Conservation (phyloP, 495 filamentous ascomycete genomes). For the Aspergillus leporis region DNA sequence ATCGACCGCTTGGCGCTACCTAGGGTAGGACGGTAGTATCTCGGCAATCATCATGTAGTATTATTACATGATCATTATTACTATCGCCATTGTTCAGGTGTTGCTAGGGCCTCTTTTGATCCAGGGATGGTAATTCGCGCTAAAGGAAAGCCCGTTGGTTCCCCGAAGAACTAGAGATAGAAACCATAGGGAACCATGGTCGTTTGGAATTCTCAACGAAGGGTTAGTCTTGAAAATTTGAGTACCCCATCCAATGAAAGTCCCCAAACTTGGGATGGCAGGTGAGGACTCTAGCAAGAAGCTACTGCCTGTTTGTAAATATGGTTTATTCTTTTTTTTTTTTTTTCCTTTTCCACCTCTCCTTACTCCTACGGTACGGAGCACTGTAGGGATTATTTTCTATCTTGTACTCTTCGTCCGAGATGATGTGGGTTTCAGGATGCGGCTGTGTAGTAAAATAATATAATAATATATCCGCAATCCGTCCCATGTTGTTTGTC, state of each 20-base stretch:
- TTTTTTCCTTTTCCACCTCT: neutral
- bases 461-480: no score
- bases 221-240: conserved; percentile 6
- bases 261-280: neutral
- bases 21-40: neutral
- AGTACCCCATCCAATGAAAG: neutral
- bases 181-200: conserved; percentile 1
- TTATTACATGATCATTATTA: conserved; percentile 5
- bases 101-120: conserved; percentile 4
- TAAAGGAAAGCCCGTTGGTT: conserved; percentile 9
- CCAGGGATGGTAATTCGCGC: conserved; percentile 6
- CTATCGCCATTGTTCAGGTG: conserved; percentile 3
- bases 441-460: neutral
- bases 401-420: neutral
- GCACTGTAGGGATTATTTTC: neutral
- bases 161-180: conserved; percentile 10
- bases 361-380: neutral
- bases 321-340: neutral
- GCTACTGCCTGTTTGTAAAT: neutral
- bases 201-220: conserved; percentile 6
- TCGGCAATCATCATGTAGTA: conserved; percentile 7
- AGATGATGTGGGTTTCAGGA: neutral
- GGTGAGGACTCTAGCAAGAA: neutral
- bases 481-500: neutral
- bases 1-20: neutral